Percentiles rank a stretch among this genome's conserved stretches.
These are phyloP conservation scores for Diplocarpon rosae DNA, from an alignment of 2,329 filamentous ascomycete species.

Conservation along the genomic window DNA sequence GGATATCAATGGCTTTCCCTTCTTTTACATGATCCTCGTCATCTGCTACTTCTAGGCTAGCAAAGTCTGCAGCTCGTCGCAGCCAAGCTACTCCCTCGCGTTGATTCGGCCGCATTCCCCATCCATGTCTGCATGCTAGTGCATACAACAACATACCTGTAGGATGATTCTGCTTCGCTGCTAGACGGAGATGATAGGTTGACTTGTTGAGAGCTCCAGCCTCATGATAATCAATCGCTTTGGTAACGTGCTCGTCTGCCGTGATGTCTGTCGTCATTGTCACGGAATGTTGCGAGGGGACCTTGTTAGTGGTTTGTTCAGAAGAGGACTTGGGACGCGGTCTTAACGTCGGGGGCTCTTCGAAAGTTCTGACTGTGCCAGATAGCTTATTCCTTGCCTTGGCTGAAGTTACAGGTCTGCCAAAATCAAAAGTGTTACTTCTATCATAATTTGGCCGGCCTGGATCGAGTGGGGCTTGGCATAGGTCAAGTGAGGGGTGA, in stretches of 20 bases:
- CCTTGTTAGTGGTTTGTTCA: conserved; percentile 27
- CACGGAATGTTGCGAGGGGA: conserved; percentile 36
- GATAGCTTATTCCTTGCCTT: conserved; percentile 38
- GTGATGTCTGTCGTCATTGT: conserved; percentile 57
- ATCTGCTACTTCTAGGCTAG: conserved; percentile 71
- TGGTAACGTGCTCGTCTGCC: conserved; percentile 78
- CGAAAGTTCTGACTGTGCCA: conserved; percentile 32
- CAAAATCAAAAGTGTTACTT: conserved; percentile 36
- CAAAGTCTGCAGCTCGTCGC: conserved; percentile 77
- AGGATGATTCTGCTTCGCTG: conserved; percentile 73
- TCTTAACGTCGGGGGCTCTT: conserved; percentile 28
- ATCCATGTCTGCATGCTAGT: conserved; percentile 87
- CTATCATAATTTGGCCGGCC: conserved; percentile 37
- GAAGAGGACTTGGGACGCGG: conserved; percentile 25
- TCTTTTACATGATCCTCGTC: conserved; percentile 59
- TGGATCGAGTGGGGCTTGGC: conserved; percentile 38
- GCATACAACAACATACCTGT: conserved; percentile 96
- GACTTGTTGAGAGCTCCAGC: conserved; percentile 82
- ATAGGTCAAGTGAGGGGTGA: conserved; percentile 37
- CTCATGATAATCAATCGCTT: conserved; percentile 84
- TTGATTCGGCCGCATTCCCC: conserved; percentile 93
- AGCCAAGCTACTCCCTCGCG: conserved; percentile 87
- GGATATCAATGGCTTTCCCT: conserved; percentile 50
- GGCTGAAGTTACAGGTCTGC: conserved; percentile 33
- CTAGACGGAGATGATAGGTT: conserved; percentile 87